Percentiles rank a stretch among this genome's conserved stretches.
Evolutionary conservation across 2,329 filamentous ascomycete species (phyloP).

Genomic region (Cladosporium cucumerinum): DNA sequence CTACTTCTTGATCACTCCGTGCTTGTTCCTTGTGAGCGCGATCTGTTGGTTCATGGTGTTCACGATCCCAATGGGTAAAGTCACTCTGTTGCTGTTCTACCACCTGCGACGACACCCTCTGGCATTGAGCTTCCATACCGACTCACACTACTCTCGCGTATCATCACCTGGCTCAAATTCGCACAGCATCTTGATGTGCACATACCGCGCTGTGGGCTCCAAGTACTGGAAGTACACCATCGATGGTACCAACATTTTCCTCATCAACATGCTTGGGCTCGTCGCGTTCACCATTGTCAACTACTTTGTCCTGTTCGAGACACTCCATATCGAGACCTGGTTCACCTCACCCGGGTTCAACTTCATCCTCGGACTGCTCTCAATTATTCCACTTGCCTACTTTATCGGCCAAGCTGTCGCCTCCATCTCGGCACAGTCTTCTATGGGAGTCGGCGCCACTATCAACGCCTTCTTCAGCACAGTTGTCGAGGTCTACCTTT

Average conservation of each 20-base stretch:
- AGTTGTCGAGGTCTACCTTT: conserved; percentile 94
- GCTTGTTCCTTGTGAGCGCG: conserved; percentile 77
- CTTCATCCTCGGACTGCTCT: conserved; percentile 78
- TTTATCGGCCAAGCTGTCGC: conserved; percentile 98
- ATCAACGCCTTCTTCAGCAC: conserved; percentile 99
- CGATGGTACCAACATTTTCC: conserved; percentile 97
- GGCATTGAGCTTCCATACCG: conserved; percentile 88
- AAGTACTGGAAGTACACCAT: conserved; percentile 99
- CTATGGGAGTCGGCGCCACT: conserved; percentile 94
- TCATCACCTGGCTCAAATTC: conserved; percentile 50
- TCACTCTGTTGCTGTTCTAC: conserved; percentile 82
- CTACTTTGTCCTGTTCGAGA: conserved; percentile 72
- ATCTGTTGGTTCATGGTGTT: conserved; percentile 97
- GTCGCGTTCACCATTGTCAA: conserved; percentile 95
- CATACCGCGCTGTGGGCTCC: conserved; percentile 87
- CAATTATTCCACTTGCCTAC: conserved; percentile 94
- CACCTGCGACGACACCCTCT: conserved; percentile 90
- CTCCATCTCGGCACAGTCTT: conserved; percentile 96
- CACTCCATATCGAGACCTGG: conserved; percentile 66
- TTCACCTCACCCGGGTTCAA: conserved; percentile 82
- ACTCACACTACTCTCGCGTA: conserved; percentile 68
- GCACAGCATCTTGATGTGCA: conserved; percentile 82
- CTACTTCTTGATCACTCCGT: conserved; percentile 85
- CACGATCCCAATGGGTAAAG: conserved; percentile 97
- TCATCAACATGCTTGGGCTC: conserved; percentile 92